phyloP scores from a whole-genome alignment of 352 stramenopile genomes.

The Pelagophyceae sp. region DNA sequence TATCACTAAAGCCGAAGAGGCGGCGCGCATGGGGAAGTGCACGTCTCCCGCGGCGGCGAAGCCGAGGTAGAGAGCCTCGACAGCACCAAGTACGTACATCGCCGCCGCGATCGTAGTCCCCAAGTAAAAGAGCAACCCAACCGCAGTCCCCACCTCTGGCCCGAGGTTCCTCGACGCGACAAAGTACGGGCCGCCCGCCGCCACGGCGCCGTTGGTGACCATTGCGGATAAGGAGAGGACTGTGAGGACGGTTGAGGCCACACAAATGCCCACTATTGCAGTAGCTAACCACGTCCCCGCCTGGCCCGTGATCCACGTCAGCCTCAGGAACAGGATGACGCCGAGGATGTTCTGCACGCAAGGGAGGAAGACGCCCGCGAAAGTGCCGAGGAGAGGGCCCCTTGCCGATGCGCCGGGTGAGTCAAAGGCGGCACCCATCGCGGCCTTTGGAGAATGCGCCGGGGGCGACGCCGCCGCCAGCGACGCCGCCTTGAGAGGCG shows the following conservation, averaged over 20 bases:
- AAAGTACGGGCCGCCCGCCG: constrained; percentile 58
- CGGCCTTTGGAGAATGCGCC: too few relatives aligned
- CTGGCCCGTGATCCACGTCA: constrained; percentile 68
- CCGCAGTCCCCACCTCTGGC: constrained; percentile 67
- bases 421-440: too few relatives aligned
- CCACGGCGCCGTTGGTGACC: constrained; percentile 68
- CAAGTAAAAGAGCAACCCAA: constrained; percentile 79
- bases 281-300: constrained; percentile 49
- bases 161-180: constrained; percentile 57
- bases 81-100: constrained; percentile 54
- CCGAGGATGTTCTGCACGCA: constrained; percentile 78
- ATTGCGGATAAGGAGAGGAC: constrained; percentile 65
- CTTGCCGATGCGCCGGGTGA: too few relatives aligned
- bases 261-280: constrained; percentile 46
- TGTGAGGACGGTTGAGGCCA: constrained; percentile 64
- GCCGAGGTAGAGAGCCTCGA: constrained; percentile 49
- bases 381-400: too few relatives aligned
- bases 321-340: constrained; percentile 72
- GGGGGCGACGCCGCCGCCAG: neutral
- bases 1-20: constrained; percentile 38
- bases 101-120: constrained; percentile 47
- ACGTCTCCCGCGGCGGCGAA: constrained; percentile 25
- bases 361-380: too few relatives aligned
- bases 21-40: neutral
- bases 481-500: too few relatives aligned